phyloP scores from a whole-genome alignment of 176 grass and related monocot species.

The Alloteropsis semialata region DNA sequence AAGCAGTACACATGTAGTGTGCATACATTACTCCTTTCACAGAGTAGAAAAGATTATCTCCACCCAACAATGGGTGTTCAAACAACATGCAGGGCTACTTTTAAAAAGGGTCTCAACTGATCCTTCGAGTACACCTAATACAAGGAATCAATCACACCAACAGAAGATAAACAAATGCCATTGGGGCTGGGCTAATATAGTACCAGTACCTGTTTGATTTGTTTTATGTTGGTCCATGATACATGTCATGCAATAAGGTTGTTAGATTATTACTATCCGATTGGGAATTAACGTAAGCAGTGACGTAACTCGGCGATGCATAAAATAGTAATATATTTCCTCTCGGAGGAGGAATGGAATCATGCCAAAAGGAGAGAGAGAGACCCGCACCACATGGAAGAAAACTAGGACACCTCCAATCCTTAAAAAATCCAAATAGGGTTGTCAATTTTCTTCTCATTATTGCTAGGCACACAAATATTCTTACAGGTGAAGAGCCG shows the following conservation, averaged over 20 bases:
- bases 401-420: constrained; percentile 32
- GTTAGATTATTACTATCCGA: constrained; percentile 30
- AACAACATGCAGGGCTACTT: constrained; percentile 19
- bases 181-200: constrained; percentile 19
- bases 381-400: constrained; percentile 33
- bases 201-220: constrained; percentile 13
- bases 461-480: not conserved
- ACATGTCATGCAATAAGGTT: constrained; percentile 35
- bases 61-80: constrained; percentile 19
- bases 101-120: constrained; percentile 27
- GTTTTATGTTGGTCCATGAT: constrained; percentile 5
- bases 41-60: constrained; percentile 28
- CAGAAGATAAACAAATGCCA: constrained; percentile 17
- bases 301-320: constrained; percentile 43
- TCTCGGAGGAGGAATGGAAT: constrained; percentile 54
- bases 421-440: constrained; percentile 45
- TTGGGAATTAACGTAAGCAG: constrained; percentile 73
- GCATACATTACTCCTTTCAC: not conserved
- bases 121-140: constrained; percentile 45
- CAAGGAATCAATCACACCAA: constrained; percentile 49
- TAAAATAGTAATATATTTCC: constrained; percentile 47
- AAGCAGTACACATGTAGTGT: constrained; percentile 11
- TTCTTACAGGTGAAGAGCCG: not conserved
- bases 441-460: not conserved
- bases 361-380: constrained; percentile 43